Percentiles rank a stretch among this genome's conserved stretches.
Conservation (phyloP, 1,284 basidiomycete species). For the Bjerkandera adusta region DNA sequence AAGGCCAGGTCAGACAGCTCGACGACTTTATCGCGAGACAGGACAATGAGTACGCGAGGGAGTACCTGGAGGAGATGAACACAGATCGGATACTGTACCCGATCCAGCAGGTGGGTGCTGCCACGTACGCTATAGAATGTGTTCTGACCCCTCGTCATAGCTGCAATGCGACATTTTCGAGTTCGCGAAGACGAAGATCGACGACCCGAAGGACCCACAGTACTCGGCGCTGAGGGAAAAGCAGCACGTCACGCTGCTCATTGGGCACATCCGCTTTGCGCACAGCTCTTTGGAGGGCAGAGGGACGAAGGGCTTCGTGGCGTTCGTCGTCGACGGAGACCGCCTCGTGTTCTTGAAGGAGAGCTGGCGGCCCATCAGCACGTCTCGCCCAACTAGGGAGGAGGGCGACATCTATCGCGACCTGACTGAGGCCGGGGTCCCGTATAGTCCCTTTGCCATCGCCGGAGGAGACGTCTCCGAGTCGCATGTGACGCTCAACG, state of each 20-base stretch:
- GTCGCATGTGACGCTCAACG: background rate
- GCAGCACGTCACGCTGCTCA: conserved; percentile 1
- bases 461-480: conserved; percentile 3
- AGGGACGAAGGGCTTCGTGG: conserved; percentile 6
- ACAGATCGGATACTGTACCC: background rate
- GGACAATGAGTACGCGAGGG: background rate
- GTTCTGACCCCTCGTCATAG: background rate
- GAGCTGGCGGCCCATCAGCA: conserved; percentile 6
- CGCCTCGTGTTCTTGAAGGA: conserved; percentile 6
- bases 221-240: too few species aligned
- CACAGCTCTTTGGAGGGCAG: background rate
- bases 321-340: background rate
- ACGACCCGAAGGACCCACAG: background rate
- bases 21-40: background rate
- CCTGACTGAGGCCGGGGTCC: background rate
- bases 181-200: background rate
- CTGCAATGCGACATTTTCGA: background rate
- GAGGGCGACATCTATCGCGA: conserved; percentile 1
- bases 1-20: background rate
- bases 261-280: background rate
- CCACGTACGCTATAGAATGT: background rate
- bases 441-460: background rate
- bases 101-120: background rate
- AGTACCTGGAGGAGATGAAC: background rate
- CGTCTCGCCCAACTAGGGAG: background rate